Base-by-base conservation (phyloP, 108 stramenopile genomes). In the Nitzschia sp. region DNA sequence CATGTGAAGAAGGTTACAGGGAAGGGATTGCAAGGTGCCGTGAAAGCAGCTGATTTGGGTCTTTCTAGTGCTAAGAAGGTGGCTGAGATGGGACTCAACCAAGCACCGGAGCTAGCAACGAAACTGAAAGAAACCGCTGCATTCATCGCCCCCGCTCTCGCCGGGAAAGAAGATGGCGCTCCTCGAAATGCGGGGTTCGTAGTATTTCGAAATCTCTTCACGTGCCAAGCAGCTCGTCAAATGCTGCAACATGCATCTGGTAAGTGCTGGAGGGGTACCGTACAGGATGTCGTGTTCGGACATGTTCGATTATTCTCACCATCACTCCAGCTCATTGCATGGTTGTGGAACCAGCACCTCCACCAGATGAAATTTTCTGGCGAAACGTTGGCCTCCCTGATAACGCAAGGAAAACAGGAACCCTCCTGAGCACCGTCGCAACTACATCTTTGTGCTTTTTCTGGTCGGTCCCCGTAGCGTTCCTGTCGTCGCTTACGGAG, bases 391-490 rank as follows among this genome's bases (percentile, higher is more conserved):
- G 83, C 0, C 42, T 66, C 35, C 25, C 81, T 4, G 64, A 71
- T 63, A 51, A 74, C 21, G 62, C 33, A 0, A 55, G 56, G 21
- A 81, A 76, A 42, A 45, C 65, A 38, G 82, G 83, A 3, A 64
- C 65, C 36, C 72, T 84, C 0, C 35, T 82, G 8, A 73, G 77
- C 42, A 28, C 72, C 28, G 64, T 56, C 19, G 62, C 71, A 6
- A 84, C 86, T 0, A 74, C 48, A 1, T 21, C 49, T 29, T 59
- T 84, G 3, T 82, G 82, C 42, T 55, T 87, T 34, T 74, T 82
- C 47, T 87, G 81, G 83, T 82, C 86, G 1, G 72, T 87, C 25
- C 86, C 86, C 1, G 66, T 87, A 19, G 66, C 71, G 27, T 77
- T 84, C 29, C 31, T 87, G 21, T 59, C 81, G 3, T 74, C 86